phyloP scores from a whole-genome alignment of 306 rosid genomes.

The Corylus avellana region DNA sequence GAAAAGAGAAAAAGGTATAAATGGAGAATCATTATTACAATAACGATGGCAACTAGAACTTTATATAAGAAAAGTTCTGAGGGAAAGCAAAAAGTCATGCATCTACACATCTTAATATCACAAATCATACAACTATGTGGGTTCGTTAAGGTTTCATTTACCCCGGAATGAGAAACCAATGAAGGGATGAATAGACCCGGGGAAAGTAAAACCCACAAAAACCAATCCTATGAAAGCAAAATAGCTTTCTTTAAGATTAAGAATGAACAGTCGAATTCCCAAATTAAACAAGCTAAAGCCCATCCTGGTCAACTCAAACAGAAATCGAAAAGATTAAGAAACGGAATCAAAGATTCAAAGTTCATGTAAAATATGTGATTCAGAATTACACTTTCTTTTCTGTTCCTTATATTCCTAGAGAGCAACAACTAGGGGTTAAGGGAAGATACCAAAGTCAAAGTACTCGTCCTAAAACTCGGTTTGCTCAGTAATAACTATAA shows the following conservation, averaged over 20 bases:
- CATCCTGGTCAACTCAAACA: not conserved
- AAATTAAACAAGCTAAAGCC: not conserved
- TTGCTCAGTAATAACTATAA: not conserved
- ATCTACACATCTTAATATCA: not conserved
- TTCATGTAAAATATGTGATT: not conserved
- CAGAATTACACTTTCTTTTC: not conserved
- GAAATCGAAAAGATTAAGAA: not conserved
- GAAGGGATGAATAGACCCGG: not conserved
- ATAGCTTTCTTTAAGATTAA: constrained; percentile 15
- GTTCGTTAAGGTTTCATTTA: not conserved
- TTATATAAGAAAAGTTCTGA: not conserved
- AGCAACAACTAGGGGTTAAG: not conserved
- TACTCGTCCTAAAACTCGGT: not conserved
- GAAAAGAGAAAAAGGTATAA: not conserved
- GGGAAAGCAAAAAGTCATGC: not conserved
- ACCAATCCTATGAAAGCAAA: constrained; percentile 14
- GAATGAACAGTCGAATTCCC: constrained; percentile 1
- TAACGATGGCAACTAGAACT: not conserved
- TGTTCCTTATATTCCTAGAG: not conserved
- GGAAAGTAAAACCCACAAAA: not conserved
- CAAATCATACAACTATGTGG: not conserved
- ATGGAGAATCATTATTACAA: not conserved
- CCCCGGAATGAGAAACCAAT: not conserved
- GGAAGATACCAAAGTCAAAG: not conserved
- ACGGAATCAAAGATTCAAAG: not conserved